Conservation (phyloP, 768 basidiomycete genomes). For the Fomitopsis pulvina region DNA sequence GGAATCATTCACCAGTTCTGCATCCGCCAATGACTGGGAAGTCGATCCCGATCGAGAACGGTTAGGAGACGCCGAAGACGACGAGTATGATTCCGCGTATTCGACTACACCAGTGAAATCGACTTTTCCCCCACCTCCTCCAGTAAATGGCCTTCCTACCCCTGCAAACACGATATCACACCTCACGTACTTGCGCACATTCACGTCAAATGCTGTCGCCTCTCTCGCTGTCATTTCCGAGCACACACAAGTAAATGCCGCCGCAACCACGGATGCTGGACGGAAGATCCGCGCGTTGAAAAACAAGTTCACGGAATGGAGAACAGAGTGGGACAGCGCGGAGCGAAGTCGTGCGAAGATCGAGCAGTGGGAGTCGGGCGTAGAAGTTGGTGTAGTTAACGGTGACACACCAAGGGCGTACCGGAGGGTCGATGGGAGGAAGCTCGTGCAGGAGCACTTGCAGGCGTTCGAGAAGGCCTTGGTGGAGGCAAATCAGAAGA, state of each 20-base stretch:
- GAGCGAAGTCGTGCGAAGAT: conserved; percentile 72
- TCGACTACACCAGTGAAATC: conserved; percentile 48
- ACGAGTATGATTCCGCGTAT: conserved; percentile 31
- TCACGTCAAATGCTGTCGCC: conserved; percentile 67
- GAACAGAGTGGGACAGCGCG: conserved; percentile 78
- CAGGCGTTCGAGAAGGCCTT: conserved; percentile 69
- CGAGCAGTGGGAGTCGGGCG: conserved; percentile 74
- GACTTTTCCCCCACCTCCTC: conserved; percentile 47
- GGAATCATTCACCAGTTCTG: conserved; percentile 17
- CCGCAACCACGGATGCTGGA: conserved; percentile 78
- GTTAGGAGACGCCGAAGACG: conserved; percentile 37
- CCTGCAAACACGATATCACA: conserved; percentile 57
- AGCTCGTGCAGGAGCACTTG: conserved; percentile 72
- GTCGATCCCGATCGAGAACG: conserved; percentile 37
- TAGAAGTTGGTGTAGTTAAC: conserved; percentile 35
- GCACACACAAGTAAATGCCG: conserved; percentile 84
- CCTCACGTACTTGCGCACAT: conserved; percentile 62
- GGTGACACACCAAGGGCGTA: conserved; percentile 20
- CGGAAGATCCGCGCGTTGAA: conserved; percentile 81
- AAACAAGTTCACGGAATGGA: conserved; percentile 77
- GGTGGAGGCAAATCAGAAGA: conserved; percentile 66
- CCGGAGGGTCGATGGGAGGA: conserved; percentile 59
- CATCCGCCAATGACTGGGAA: conserved; percentile 47
- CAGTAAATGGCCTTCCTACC: conserved; percentile 45
- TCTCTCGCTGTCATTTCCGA: conserved; percentile 77